phyloP scores from a whole-genome alignment of 768 basidiomycete genomes.

The Galerina sulciceps region DNA sequence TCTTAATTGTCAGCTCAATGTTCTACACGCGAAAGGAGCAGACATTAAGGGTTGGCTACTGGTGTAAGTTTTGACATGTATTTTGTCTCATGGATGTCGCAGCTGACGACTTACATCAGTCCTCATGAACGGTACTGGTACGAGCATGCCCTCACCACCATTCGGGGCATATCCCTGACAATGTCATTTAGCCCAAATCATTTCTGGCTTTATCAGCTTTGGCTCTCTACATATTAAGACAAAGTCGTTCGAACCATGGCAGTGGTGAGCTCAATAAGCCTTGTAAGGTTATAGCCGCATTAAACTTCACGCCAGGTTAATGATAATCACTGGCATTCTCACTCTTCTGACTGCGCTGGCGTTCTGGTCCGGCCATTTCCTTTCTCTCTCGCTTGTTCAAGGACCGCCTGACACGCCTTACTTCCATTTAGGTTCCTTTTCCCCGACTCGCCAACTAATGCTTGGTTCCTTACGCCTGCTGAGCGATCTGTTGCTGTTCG shows the following conservation, averaged over 20 bases:
- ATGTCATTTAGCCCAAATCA: conserved; percentile 62
- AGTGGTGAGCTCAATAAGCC: conserved; percentile 49
- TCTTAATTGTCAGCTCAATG: conserved; percentile 79
- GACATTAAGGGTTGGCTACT: conserved; percentile 71
- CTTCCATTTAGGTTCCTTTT: conserved; percentile 57
- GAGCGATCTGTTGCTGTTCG: conserved; percentile 67
- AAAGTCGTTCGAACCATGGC: conserved; percentile 65
- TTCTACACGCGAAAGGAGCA: conserved; percentile 78
- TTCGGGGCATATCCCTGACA: background rate
- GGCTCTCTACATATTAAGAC: conserved; percentile 67
- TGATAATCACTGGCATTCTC: conserved; percentile 69
- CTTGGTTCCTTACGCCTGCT: conserved; percentile 72
- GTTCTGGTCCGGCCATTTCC: conserved; percentile 58
- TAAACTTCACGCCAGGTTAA: conserved; percentile 46
- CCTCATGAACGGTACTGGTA: conserved; percentile 77
- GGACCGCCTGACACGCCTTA: background rate
- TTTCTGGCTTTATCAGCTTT: conserved; percentile 71
- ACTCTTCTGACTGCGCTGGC: conserved; percentile 54
- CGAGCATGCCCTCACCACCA: conserved; percentile 9
- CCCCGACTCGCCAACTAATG: conserved; percentile 75
- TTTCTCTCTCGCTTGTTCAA: background rate
- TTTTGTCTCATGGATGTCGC: background rate
- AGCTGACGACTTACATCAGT: conserved; percentile 33
- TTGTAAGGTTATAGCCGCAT: background rate
- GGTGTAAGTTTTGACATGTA: conserved; percentile 60